Evolutionary conservation across 345 rosid genomes (phyloP).

Genomic region (Populus deltoides): DNA sequence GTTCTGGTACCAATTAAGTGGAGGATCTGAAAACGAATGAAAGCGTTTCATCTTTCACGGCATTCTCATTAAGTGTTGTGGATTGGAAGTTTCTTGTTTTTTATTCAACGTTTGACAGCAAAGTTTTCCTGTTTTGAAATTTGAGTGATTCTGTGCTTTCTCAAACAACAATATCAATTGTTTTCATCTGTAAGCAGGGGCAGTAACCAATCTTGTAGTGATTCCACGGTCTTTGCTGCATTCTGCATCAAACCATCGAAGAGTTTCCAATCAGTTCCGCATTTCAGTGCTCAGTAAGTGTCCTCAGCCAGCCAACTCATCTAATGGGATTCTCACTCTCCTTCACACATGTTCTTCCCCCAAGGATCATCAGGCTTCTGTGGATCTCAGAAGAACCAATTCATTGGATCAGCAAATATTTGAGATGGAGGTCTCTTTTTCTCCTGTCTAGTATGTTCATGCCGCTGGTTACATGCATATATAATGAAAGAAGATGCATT

Average conservation of each 20-base stretch:
- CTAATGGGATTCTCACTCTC: conserved; percentile 19
- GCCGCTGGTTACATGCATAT: neutral
- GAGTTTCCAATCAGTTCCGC: conserved; percentile 21
- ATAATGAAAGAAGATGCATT: neutral
- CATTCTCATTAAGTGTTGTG: neutral
- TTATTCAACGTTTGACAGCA: neutral
- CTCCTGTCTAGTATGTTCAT: neutral
- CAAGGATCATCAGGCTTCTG: conserved; percentile 14
- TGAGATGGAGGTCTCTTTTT: conserved; percentile 39
- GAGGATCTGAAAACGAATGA: neutral
- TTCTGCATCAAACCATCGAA: conserved; percentile 28
- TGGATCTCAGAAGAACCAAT: conserved; percentile 12
- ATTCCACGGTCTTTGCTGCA: conserved; percentile 26
- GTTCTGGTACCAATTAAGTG: neutral
- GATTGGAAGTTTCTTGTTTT: neutral
- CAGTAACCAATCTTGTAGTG: conserved; percentile 38
- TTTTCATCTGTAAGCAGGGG: conserved; percentile 32
- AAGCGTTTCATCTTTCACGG: neutral
- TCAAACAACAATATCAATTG: neutral
- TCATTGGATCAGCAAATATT: conserved; percentile 24
- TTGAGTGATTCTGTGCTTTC: neutral
- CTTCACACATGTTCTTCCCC: conserved; percentile 16
- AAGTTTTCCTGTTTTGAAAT: neutral
- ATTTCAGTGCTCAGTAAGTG: conserved; percentile 39
- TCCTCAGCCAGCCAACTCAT: conserved; percentile 26